Conservation (phyloP, 257 asterid species). For the Craterostigma plantagineum region DNA sequence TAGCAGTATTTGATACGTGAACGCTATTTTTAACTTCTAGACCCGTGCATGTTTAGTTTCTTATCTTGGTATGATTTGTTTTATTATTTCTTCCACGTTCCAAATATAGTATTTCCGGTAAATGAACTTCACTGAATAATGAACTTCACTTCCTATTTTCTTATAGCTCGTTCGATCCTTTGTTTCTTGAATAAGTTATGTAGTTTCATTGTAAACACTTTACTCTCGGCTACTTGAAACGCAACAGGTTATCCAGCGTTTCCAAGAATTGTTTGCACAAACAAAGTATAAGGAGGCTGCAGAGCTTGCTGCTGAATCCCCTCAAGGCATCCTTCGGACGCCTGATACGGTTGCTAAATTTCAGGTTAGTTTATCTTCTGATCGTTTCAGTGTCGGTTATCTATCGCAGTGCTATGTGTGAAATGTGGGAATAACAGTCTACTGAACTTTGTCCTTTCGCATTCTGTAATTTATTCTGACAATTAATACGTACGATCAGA, state of each 20-base stretch:
- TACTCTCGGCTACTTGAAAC: slow-evolving; percentile 9
- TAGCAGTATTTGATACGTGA: no score
- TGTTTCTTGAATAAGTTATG: background rate
- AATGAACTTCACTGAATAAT: no score
- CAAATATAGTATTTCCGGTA: no score
- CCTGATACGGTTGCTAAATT: slow-evolving; percentile 96
- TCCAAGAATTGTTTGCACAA: slow-evolving; percentile 97
- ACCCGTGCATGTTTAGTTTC: no score
- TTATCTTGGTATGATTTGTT: no score
- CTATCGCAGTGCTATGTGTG: no score
- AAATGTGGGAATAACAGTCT: no score
- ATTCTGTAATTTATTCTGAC: background rate
- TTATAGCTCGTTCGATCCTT: background rate
- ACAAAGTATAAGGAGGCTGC: slow-evolving; percentile 99
- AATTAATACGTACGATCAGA: slow-evolving; percentile 26
- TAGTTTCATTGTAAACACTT: background rate
- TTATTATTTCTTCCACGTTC: no score
- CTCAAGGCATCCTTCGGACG: slow-evolving; percentile 95
- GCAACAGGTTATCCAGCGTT: slow-evolving; percentile 85
- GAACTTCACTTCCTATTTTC: no score
- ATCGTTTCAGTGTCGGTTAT: background rate
- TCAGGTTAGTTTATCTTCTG: slow-evolving; percentile 39
- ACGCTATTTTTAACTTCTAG: no score
- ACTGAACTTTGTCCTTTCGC: no score
- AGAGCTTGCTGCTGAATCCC: slow-evolving; percentile 98